Base-by-base conservation (phyloP, 345 rosid genomes). In the Kandelia obovata region DNA sequence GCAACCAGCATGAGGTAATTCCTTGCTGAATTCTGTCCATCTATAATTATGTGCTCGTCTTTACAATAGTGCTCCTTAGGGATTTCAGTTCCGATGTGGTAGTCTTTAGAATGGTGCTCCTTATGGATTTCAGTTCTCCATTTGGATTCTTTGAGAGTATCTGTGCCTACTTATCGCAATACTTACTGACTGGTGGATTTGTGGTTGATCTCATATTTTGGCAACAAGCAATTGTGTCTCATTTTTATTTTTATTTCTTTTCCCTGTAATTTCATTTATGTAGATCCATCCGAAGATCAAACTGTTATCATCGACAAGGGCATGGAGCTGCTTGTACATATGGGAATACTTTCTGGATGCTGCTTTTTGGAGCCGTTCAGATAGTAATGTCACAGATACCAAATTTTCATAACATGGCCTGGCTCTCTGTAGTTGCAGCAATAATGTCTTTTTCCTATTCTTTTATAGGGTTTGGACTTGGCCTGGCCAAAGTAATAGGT, bases 371-470 rank as follows among this genome's bases (percentile, higher is more conserved):
- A 77, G 70, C 53, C 58, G 46, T 73, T 66, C 86, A 88, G 58
- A 63, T 84, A 46, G 11, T 84, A 23, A 32, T 86, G 25, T 82
- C 93, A 6, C 88, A 86, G 64, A 79, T 78, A 56, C 88, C 88
- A 10, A 79, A 86, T 77, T 84, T 82, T 61, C 87, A 86, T 64
- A 77, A 80, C 77, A 73, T 88, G 61, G 35, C 62, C 27, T 84
- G 87, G 84, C 82, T 88, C 17, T 88, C 93, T 0, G 7, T 81
- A 27, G 6, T 80, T 32, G 86, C 93, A 58, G 87, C 90, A 7
- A 19, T 69, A 70, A 86, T 86, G 93, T 83, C 90, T 65, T 80
- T 84, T 34, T 19, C 83, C 49, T 88, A 88, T 66, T 52, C 93
- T 52, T 78, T 58, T 27, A 84, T 81, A 0, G 93, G 93, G 58